Percentiles rank a stretch among this genome's conserved stretches.
These are phyloP conservation scores for Tulasnella sp. DNA, from an alignment of 768 basidiomycete species.

Conservation along the genomic window DNA sequence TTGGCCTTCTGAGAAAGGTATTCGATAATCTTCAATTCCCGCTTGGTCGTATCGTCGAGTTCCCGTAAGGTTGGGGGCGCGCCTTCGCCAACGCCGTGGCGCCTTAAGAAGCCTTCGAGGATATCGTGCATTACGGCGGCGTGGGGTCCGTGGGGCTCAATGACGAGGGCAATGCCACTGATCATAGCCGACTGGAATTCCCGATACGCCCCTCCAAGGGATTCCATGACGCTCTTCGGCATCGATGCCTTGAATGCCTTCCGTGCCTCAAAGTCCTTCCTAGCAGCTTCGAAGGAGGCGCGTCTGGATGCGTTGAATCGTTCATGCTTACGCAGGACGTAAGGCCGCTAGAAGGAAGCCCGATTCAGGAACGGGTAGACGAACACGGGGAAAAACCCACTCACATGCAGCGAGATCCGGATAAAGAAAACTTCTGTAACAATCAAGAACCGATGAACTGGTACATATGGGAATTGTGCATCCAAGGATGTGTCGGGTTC, in stretches of 20 bases:
- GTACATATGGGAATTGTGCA: slow-evolving; percentile 57
- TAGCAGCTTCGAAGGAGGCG: slow-evolving; percentile 88
- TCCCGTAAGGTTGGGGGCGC: slow-evolving; percentile 44
- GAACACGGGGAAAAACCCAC: background rate
- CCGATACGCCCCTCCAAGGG: slow-evolving; percentile 71
- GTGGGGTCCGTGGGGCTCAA: slow-evolving; percentile 69
- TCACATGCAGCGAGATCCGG: slow-evolving; percentile 55
- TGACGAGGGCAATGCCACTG: slow-evolving; percentile 76
- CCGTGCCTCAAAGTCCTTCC: slow-evolving; percentile 79
- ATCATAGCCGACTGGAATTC: slow-evolving; percentile 91
- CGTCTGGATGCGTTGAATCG: slow-evolving; percentile 74
- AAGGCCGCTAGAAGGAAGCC: slow-evolving; percentile 60
- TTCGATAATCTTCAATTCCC: slow-evolving; percentile 81
- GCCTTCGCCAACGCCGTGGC: slow-evolving; percentile 43
- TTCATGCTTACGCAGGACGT: slow-evolving; percentile 75
- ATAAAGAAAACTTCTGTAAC: slow-evolving; percentile 87
- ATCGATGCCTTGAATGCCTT: slow-evolving; percentile 59
- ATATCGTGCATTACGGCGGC: slow-evolving; percentile 71
- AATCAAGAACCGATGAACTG: slow-evolving; percentile 81
- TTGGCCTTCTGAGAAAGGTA: slow-evolving; percentile 45
- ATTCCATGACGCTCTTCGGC: slow-evolving; percentile 60
- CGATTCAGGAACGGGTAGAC: background rate
- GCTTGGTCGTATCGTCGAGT: slow-evolving; percentile 74
- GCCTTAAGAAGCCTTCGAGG: slow-evolving; percentile 69
- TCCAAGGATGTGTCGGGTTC: slow-evolving; percentile 77